These are phyloP conservation scores for Colletotrichum sp. DNA, from an alignment of 2,329 filamentous ascomycete genomes.

Conservation along the genomic window DNA sequence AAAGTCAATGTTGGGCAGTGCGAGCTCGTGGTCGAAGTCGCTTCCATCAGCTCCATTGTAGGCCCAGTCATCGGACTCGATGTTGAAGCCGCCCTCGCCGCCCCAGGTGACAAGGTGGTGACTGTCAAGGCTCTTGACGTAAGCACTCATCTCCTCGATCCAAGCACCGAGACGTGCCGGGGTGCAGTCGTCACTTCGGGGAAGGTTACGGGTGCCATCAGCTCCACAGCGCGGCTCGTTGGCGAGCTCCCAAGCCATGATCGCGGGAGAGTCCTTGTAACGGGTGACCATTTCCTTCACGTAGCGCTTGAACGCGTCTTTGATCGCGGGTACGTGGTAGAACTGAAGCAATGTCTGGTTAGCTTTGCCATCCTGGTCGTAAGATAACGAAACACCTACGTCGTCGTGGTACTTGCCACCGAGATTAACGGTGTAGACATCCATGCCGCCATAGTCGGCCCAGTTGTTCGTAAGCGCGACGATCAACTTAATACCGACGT, in stretches of 20 bases:
- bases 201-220: slow-evolving; percentile 49
- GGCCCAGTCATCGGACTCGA: slow-evolving; percentile 43
- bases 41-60: slow-evolving; percentile 55
- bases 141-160: slow-evolving; percentile 59
- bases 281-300: slow-evolving; percentile 63
- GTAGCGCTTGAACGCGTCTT: slow-evolving; percentile 61
- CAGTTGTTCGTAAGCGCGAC: slow-evolving; percentile 59
- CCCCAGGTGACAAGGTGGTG: slow-evolving; percentile 61
- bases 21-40: slow-evolving; percentile 57
- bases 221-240: slow-evolving; percentile 64
- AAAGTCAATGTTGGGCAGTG: slow-evolving; percentile 55
- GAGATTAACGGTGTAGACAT: slow-evolving; percentile 56
- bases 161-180: slow-evolving; percentile 49
- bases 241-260: slow-evolving; percentile 72
- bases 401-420: slow-evolving; percentile 54
- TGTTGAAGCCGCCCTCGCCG: slow-evolving; percentile 63
- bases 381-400: slow-evolving; percentile 26
- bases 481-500: slow-evolving; percentile 54
- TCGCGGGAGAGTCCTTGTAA: slow-evolving; percentile 61
- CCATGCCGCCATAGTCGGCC: slow-evolving; percentile 61
- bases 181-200: slow-evolving; percentile 41
- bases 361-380: neutral
- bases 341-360: slow-evolving; percentile 36
- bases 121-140: slow-evolving; percentile 56
- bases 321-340: slow-evolving; percentile 54